Conservation (phyloP, 345 rosid species). For the Heritiera littoralis region DNA sequence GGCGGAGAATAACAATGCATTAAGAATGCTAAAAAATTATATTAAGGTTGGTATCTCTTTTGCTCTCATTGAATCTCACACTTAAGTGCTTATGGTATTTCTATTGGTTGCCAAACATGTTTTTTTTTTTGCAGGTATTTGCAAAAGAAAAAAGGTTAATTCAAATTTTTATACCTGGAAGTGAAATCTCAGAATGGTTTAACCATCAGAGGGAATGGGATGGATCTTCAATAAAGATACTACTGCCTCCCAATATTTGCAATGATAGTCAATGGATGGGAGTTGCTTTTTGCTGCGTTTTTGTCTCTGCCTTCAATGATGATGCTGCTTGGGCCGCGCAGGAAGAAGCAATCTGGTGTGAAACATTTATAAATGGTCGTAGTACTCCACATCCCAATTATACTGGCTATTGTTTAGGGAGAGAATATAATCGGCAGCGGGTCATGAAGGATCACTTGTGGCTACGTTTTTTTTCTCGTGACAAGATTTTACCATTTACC, state of each 20-base stretch:
- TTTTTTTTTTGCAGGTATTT: not conserved
- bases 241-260: too few relatives aligned
- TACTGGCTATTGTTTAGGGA: too few relatives aligned
- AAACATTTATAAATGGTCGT: too few relatives aligned
- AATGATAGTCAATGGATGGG: too few relatives aligned
- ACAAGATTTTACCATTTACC: not conserved
- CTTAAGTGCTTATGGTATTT: not conserved
- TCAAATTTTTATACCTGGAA: not conserved
- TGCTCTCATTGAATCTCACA: not conserved
- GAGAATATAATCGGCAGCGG: too few relatives aligned
- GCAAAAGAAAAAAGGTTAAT: too few relatives aligned
- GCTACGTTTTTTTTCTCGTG: not conserved
- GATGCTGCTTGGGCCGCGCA: too few relatives aligned
- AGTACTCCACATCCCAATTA: too few relatives aligned
- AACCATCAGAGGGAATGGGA: not conserved
- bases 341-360: too few relatives aligned
- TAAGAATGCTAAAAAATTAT: not conserved
- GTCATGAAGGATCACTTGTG: not conserved
- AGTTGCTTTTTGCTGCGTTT: too few relatives aligned
- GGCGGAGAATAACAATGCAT: not conserved
- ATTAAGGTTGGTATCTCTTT: not conserved
- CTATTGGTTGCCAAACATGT: not conserved
- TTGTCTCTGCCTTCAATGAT: too few relatives aligned
- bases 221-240: too few relatives aligned
- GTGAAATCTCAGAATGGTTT: slow-evolving; percentile 3